Base-by-base conservation (phyloP, 176 grass and related monocot genomes). In the Neostapfia colusana region DNA sequence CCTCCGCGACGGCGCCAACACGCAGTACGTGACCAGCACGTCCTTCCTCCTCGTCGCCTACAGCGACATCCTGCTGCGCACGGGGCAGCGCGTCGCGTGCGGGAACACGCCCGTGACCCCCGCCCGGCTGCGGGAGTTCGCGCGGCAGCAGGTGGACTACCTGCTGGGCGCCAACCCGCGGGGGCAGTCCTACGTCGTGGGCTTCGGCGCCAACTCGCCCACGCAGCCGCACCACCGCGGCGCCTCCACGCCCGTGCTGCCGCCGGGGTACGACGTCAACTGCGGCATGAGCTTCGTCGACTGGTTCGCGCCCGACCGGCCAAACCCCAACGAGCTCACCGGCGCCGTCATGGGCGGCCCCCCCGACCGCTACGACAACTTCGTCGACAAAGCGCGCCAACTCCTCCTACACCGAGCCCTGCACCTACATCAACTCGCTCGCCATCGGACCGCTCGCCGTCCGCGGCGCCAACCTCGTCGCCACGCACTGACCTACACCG, bases 401-500 rank as follows among this genome's bases (percentile, higher is more conserved):
- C 36, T 92, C 89, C 0, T 63, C 87, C 13, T 84, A 70, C 82
- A 84, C 90, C 23, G 91, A 99, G 83, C 95, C 95, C 0, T 79
- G 69, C 85, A 99, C 89, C 10, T 99, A 99, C 75, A 99, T 95
- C 73, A 99, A 99, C 73, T 92, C 95, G 12, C 87, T 99, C n/a
- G 81, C 89, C 69, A 72, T 99, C 26, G 95, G 91, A 4, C 87
- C 95, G 39, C 95, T 99, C 65, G 89, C 85, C 12, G 91, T 37
- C 20, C 86, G 85, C 40, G 84, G 86, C 20, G 38, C 65, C 17
- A 51, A 73, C 1, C 83, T 90, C 70, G 26, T 80, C 45, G 86
- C 86, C 10, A 70, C 70, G 63, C 75, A 88, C 42, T 68, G 50
- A 70, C 45, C n/a, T n/a, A n/a, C n/a, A n/a, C n/a, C n/a, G n/a